Base-by-base conservation (phyloP, 306 rosid genomes). In the Luffa acutangula region DNA sequence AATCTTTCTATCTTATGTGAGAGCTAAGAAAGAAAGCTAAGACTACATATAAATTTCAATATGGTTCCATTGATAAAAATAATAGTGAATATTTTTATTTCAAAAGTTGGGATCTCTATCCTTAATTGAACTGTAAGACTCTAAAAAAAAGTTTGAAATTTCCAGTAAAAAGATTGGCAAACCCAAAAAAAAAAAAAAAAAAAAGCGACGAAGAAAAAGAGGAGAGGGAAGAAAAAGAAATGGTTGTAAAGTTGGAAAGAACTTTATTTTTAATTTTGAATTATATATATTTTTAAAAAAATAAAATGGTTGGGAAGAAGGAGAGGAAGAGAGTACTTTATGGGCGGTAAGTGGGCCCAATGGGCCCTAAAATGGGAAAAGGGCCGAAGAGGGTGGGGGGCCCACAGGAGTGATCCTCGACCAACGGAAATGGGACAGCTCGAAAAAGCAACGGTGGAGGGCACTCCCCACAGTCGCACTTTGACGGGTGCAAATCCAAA, bases 341-440 rank as follows among this genome's bases (percentile, higher is more conserved):
- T 43, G 76, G 76, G 39, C 41, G 76, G 76, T 21, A 11, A 43
- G 56, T 71, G 76, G 76, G 76, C 76, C 76, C 10, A 11, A 25
- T 70, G 54, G 76, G 76, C n/a, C 76, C 11, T 0, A 6, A 1
- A 18, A 67, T 67, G 34, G 52, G 36, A 69, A 69, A 42, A 42
- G 75, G 75, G 48, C 13, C 21, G 2, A 41, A 9, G 0, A n/a
- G 54, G 41, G 76, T 46, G 41, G 54, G 75, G 75, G 76, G 76
- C 54, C 76, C 20, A 13, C 41, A 71, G 5, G 41, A 45, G 76
- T 71, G 76, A 46, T 71, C 4, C 5, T 45, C 17, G n/a, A 71
- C 76, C 56, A 71, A 46, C 76, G n/a, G 12, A 71, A 71, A 71
- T 71, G 76, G 41, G 57, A 71, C 57, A 71, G 57, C 76, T 46